Base-by-base conservation (phyloP, 495 filamentous ascomycete species). In the Aspergillus heteromorphus region DNA sequence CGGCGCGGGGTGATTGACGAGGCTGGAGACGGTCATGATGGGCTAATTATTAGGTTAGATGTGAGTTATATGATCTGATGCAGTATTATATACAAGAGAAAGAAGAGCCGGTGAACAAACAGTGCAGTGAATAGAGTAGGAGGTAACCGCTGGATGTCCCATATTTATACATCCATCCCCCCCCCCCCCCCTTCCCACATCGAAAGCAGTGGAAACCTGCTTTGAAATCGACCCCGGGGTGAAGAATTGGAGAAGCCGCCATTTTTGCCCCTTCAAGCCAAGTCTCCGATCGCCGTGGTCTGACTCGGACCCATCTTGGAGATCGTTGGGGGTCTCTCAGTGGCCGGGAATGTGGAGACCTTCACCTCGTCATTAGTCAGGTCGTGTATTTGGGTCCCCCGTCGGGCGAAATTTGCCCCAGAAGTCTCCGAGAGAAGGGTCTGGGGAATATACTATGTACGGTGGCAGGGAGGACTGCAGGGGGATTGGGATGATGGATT, bases 1-100 rank as follows among this genome's bases (percentile, higher is more conserved):
- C 34, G 14, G 40, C 38, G 57, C 51, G 21, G 52, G 52, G 14
- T 45, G 47, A 34, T 48, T 49, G 8, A 41, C 48, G 41, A 47
- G 41, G 18, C 40, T 41, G 48, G 40, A 29, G 11, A 36, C 13
- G n/a, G 40, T 45, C 51, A 36, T 53, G 27, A 13, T 21, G 9
- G 5, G 21, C 2, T 8, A 8, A 7, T 5, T 23, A 19, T 20
- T 40, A 14, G 5, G 38, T n/a, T 40, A 45, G 11, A 23, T 45
- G 19, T 14, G 11, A 23, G 10, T 30, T 30, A 10, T 30, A 30
- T 30, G 29, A n/a, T n/a, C n/a, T n/a, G n/a, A n/a, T n/a, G n/a
- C n/a, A n/a, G n/a, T n/a, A n/a, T n/a, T n/a, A n/a, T n/a, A n/a
- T n/a, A n/a, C n/a, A n/a, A n/a, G n/a, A n/a, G n/a, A n/a, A n/a